These are phyloP conservation scores for Thelonectria olida DNA, from an alignment of 2,329 filamentous ascomycete species.

Conservation along the genomic window DNA sequence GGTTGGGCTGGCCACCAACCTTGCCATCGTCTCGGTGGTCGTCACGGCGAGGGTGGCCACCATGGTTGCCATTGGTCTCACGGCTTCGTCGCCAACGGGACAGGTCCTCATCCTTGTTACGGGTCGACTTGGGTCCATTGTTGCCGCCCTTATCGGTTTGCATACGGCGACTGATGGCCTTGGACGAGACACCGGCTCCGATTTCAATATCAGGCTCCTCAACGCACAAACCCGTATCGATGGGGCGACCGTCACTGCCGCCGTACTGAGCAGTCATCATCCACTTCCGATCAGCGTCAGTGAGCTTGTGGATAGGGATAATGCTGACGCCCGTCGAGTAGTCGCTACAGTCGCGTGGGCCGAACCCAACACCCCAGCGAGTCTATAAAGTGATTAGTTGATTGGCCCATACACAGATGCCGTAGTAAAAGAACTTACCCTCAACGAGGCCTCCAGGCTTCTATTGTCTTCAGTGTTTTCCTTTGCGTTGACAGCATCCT, in stretches of 20 bases:
- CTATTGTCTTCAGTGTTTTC: slow-evolving; percentile 85
- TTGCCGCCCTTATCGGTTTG: slow-evolving; percentile 73
- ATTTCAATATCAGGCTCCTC: slow-evolving; percentile 99
- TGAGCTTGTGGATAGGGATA: slow-evolving; percentile 91
- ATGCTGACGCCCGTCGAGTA: slow-evolving; percentile 91
- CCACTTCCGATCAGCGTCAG: slow-evolving; percentile 97
- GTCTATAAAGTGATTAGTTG: slow-evolving; percentile 64
- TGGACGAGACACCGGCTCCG: slow-evolving; percentile 94
- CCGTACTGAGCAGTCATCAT: slow-evolving; percentile 93
- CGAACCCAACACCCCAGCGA: slow-evolving; percentile 97
- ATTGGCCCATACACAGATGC: slow-evolving; percentile 22
- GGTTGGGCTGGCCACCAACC: slow-evolving; percentile 30
- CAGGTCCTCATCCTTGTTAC: slow-evolving; percentile 52
- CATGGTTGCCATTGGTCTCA: slow-evolving; percentile 37
- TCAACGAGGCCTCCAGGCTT: slow-evolving; percentile 75
- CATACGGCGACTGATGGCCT: slow-evolving; percentile 78
- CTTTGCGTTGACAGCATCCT: slow-evolving; percentile 85
- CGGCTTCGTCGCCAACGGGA: slow-evolving; percentile 46
- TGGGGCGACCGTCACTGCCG: slow-evolving; percentile 84
- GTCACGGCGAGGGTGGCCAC: slow-evolving; percentile 26
- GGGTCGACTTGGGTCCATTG: slow-evolving; percentile 71
- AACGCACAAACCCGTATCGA: slow-evolving; percentile 86
- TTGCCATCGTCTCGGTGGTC: slow-evolving; percentile 31
- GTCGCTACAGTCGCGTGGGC: slow-evolving; percentile 95
- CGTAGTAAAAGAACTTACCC: slow-evolving; percentile 59